Percentiles rank a stretch among this genome's conserved stretches.
Evolutionary conservation across 116 monocot species (phyloP).

Genomic region (Trichopus zeylanicus): DNA sequence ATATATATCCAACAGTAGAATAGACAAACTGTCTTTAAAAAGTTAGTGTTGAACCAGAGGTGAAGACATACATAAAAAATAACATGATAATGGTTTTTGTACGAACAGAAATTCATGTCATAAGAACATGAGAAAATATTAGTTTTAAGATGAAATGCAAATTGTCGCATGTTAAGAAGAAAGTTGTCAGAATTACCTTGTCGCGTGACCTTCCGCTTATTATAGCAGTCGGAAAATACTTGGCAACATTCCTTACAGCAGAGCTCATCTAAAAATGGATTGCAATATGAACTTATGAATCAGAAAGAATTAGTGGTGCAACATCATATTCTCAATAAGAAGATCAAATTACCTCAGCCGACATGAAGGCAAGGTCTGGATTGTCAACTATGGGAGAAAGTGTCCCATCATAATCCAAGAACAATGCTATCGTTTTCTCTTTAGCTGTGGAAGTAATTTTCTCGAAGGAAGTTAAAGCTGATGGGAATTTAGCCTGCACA

Average conservation of each 20-base stretch:
- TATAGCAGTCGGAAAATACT: conserved; percentile 37
- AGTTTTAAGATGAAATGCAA: no score
- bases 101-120: no score
- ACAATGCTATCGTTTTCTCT: conserved; percentile 52
- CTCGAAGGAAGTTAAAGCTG: conserved; percentile 54
- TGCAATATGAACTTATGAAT: no score
- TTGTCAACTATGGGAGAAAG: conserved; percentile 76
- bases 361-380: conserved; percentile 69
- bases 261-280: no score
- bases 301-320: background rate
- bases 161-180: no score
- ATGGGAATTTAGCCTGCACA: conserved; percentile 49
- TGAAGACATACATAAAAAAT: no score
- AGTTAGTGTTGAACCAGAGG: no score
- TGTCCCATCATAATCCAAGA: conserved; percentile 82
- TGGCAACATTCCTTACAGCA: conserved; percentile 29
- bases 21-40: background rate
- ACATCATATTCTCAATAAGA: background rate
- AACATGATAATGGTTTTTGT: no score
- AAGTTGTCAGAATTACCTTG: conserved; percentile 16
- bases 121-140: background rate
- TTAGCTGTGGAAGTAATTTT: conserved; percentile 35
- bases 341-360: conserved; percentile 33
- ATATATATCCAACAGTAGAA: background rate
- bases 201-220: conserved; percentile 44